Conservation (phyloP, 108 stramenopile genomes). For the Pseudonitzschia multiseries region DNA sequence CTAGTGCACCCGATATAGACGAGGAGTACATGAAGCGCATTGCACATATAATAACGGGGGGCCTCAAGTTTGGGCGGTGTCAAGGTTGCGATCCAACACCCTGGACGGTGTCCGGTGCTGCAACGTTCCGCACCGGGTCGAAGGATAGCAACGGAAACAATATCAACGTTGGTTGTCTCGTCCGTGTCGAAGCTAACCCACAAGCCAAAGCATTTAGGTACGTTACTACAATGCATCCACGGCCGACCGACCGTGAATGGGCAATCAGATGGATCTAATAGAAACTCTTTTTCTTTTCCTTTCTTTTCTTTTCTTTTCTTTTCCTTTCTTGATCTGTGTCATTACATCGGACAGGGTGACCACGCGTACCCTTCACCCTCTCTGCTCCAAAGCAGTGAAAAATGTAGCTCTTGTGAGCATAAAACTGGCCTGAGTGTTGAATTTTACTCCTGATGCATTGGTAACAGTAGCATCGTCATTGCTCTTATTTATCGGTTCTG, state of each 20-base stretch:
- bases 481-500: not conserved
- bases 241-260: not conserved
- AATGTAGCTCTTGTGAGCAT: constrained; percentile 91
- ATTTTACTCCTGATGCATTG: not conserved
- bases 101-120: constrained; percentile 88
- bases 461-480: not conserved
- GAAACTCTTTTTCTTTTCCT: not conserved
- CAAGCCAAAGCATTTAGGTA: constrained; percentile 76
- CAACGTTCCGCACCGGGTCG: constrained; percentile 84
- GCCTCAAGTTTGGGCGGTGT: constrained; percentile 86
- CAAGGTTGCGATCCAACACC: constrained; percentile 85
- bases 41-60: constrained; percentile 76
- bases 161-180: constrained; percentile 87
- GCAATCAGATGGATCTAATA: not conserved
- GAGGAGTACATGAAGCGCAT: constrained; percentile 87
- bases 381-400: constrained; percentile 86
- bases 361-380: constrained; percentile 87
- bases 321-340: not conserved
- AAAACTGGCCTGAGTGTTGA: constrained; percentile 50
- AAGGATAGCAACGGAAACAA: constrained; percentile 88
- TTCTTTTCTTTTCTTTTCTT: no score
- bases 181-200: constrained; percentile 89
- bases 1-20: constrained; percentile 70
- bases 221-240: not conserved
- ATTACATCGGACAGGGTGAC: constrained; percentile 52